These are phyloP conservation scores for Suillus clintonianus DNA, from an alignment of 768 basidiomycete species.

Conservation along the genomic window DNA sequence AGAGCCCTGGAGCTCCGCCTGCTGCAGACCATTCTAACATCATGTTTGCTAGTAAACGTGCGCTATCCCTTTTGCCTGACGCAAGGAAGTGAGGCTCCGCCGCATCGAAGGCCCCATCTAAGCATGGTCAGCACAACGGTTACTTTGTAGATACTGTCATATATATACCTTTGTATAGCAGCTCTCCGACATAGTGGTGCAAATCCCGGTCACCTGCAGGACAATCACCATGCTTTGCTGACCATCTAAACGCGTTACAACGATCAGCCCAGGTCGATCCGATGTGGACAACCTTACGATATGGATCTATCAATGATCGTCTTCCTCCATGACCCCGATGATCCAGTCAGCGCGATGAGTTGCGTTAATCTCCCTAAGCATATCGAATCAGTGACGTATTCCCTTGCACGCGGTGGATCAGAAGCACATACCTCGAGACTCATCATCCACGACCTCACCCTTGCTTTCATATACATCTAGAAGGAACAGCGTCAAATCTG, in stretches of 20 bases:
- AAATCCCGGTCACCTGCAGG: slow-evolving; percentile 88
- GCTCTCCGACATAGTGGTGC: slow-evolving; percentile 88
- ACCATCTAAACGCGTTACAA: slow-evolving; percentile 64
- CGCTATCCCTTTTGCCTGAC: slow-evolving; percentile 88
- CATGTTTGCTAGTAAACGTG: slow-evolving; percentile 82
- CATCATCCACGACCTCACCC: slow-evolving; percentile 70
- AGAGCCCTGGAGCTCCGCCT: slow-evolving; percentile 59
- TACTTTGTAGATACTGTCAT: background rate
- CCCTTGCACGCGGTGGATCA: slow-evolving; percentile 14
- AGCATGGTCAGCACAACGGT: background rate
- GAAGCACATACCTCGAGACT: slow-evolving; percentile 68
- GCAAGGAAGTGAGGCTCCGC: slow-evolving; percentile 86
- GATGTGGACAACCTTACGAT: slow-evolving; percentile 53
- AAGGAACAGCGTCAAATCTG: slow-evolving; percentile 79
- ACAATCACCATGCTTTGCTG: slow-evolving; percentile 71
- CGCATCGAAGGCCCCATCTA: slow-evolving; percentile 73
- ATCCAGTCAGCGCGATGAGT: slow-evolving; percentile 82
- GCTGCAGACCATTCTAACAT: slow-evolving; percentile 77
- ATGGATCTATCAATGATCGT: slow-evolving; percentile 83
- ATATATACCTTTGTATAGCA: slow-evolving; percentile 75
- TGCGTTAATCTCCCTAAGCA: slow-evolving; percentile 81
- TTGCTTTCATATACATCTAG: slow-evolving; percentile 82
- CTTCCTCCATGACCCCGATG: slow-evolving; percentile 86
- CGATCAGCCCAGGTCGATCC: slow-evolving; percentile 16
- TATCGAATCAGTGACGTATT: slow-evolving; percentile 1